Conservation (phyloP, 192 early-diverging fungal species). For the Kappamyces sp. region DNA sequence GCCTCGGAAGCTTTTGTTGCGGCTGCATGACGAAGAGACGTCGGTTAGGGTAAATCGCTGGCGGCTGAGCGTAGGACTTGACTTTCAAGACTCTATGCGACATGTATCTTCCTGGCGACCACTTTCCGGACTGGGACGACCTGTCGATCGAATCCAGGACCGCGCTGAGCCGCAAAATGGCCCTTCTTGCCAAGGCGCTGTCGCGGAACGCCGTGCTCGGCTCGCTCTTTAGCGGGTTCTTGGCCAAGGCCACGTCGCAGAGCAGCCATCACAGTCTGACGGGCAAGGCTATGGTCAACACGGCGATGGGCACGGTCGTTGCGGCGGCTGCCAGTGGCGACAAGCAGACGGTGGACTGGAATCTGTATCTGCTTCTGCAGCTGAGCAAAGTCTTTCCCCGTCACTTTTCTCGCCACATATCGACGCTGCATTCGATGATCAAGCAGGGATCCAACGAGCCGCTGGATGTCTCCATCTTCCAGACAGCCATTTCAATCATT, state of each 20-base stretch:
- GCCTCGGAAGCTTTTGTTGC: not conserved
- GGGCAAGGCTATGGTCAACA: no score
- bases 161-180: not conserved
- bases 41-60: constrained; percentile 2
- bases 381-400: no score
- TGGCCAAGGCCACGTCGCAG: not conserved
- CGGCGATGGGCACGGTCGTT: no score
- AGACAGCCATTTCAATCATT: not conserved
- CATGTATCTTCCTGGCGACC: not conserved
- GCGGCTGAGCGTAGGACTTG: not conserved
- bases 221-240: not conserved
- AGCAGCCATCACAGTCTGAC: no score
- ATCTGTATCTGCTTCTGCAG: not conserved
- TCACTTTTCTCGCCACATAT: not conserved
- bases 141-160: not conserved
- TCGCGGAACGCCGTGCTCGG: no score
- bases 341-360: not conserved
- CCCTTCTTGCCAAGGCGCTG: not conserved
- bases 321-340: no score
- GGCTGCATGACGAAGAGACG: constrained; percentile 13
- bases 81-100: constrained; percentile 3
- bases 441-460: not conserved
- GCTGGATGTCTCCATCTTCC: not conserved
- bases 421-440: not conserved
- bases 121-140: not conserved